phyloP scores from a whole-genome alignment of 2,329 filamentous ascomycete species.

The Xylariaceae sp. region DNA sequence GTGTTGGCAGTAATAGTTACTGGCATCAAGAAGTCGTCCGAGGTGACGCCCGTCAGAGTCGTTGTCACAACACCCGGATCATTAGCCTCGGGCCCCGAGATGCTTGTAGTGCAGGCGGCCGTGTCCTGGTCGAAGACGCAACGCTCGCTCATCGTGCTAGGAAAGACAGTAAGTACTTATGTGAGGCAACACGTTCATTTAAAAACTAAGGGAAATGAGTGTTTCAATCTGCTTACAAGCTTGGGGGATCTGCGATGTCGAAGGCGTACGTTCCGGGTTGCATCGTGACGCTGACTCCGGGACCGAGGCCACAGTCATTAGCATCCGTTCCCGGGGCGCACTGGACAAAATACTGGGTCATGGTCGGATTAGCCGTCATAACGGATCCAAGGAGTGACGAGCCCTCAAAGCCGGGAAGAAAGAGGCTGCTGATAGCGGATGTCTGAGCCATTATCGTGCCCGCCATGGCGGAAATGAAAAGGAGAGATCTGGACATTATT shows the following conservation, averaged over 20 bases:
- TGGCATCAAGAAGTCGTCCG: constrained; percentile 3
- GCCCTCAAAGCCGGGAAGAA: constrained; percentile 6
- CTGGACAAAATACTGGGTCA: constrained; percentile 4
- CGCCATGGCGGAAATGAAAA: constrained; percentile 1
- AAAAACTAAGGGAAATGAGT: background rate
- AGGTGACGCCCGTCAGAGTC: constrained; percentile 2
- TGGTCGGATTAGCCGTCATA: background rate
- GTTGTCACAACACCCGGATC: constrained; percentile 2
- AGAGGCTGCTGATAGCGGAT: constrained; percentile 1
- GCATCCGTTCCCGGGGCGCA: constrained; percentile 3
- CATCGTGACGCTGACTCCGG: constrained; percentile 11
- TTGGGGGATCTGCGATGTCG: background rate
- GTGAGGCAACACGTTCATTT: background rate
- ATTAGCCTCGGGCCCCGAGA: constrained; percentile 7
- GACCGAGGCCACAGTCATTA: constrained; percentile 3
- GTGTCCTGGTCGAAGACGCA: constrained; percentile 5
- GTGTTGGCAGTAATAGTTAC: constrained; percentile 9
- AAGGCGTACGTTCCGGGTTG: constrained; percentile 5
- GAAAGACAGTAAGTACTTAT: background rate
- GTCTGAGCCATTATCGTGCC: constrained; percentile 2
- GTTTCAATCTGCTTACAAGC: constrained; percentile 2
- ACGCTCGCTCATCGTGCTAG: constrained; percentile 3
- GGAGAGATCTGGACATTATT: background rate
- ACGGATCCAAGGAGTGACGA: constrained; percentile 4
- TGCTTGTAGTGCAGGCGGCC: constrained; percentile 3